Base-by-base conservation (phyloP, 225 moss, liverwort and hornwort genomes). In the Physcomitrium patens region DNA sequence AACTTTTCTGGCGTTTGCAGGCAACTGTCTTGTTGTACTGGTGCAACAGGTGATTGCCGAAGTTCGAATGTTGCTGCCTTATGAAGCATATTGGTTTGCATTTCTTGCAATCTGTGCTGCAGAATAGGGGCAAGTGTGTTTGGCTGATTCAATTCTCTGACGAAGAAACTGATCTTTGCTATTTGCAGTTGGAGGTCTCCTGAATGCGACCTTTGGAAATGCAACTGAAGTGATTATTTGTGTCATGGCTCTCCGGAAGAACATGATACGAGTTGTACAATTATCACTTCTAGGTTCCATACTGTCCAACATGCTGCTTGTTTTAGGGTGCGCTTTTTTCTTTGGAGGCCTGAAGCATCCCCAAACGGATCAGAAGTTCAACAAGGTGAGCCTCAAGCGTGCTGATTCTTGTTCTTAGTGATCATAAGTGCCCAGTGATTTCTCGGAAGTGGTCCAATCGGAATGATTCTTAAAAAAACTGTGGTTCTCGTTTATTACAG, bases 191-290 rank as follows among this genome's bases (percentile, higher is more conserved):
- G 94, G 94, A 47, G 94, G 91, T 63, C 88, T 94, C 46, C 43
- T 94, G 61, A 94, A 92, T 82, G 94, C 94, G 41, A 94, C 94
- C 3, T 94, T 94, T 62, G 94, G 94, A 27, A 94, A 94, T 69
- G 94, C 94, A 63, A 94, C 94, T 19, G 94, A 94, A 73, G 87
- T 94, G 92, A 94, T 94, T 52, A 92, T 94, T 59, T 94, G 90
- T 60, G 70, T 91, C 31, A 84, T 94, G 51, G 94, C 94, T 2
- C 84, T 94, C 22, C 88, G 91, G 24, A 88, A 90, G 43, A 88
- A 88, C 23, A 91, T 94, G 91, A 94, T 94, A 64, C 90, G 91
- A 37, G 94, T 94, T 57, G 94, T 94, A 15, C 94, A 94, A 75
- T 77, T 94, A 44, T 94, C 94, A 47, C 90, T 94, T 42, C 72